A percentile compares a stretch with the other conserved stretches of the same genome.
phyloP scores from a whole-genome alignment of 2,329 filamentous ascomycete species.

The Cercospora beticola region DNA sequence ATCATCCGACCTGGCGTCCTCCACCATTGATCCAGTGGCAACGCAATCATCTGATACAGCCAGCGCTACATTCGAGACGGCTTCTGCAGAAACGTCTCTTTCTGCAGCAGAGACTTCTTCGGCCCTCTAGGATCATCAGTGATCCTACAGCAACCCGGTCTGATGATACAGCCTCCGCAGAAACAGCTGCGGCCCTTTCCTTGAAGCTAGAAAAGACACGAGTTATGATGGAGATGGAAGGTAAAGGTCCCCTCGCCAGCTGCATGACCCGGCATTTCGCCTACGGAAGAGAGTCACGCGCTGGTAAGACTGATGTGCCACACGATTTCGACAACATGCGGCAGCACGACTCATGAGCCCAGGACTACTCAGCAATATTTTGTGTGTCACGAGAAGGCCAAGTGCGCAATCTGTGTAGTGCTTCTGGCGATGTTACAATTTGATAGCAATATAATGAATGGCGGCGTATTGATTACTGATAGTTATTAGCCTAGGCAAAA shows the following conservation, averaged over 20 bases:
- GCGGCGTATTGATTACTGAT: neutral
- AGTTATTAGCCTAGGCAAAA: neutral
- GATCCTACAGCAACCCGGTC: neutral
- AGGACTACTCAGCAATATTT: neutral
- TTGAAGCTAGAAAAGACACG: neutral
- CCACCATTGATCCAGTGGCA: neutral
- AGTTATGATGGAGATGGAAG: neutral
- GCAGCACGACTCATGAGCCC: neutral
- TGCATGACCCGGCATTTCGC: neutral
- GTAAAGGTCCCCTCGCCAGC: neutral
- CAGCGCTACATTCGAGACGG: neutral
- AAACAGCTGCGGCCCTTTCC: neutral
- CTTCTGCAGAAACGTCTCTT: neutral
- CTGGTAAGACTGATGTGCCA: neutral
- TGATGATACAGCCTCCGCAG: neutral
- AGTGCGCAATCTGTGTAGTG: neutral
- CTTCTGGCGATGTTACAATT: neutral
- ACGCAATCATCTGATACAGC: neutral
- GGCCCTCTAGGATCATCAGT: neutral
- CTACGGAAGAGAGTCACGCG: neutral
- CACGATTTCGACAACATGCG: neutral
- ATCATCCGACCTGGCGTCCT: neutral
- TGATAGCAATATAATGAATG: neutral
- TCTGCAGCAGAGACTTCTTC: neutral
- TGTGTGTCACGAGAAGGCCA: neutral